Evolutionary conservation across 1,284 basidiomycete species (phyloP).

Genomic region (Lentinula novae-zelandiae): DNA sequence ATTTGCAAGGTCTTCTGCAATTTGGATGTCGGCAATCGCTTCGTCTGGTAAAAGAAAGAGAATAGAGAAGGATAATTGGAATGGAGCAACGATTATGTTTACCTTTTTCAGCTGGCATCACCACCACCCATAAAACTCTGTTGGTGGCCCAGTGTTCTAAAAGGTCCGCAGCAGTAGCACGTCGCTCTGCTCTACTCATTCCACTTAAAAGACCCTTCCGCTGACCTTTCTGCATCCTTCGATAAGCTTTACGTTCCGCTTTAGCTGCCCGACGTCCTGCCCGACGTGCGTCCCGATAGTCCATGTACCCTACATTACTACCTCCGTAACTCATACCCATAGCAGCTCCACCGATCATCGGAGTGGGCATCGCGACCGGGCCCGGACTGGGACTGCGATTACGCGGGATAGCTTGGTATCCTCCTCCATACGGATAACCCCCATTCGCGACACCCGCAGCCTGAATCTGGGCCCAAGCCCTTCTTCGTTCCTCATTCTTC

Average conservation of each 20-base stretch:
- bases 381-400: neutral
- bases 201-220: neutral
- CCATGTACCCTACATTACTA: neutral
- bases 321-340: neutral
- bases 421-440: neutral
- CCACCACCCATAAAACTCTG: slow-evolving; percentile 21
- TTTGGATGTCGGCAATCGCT: slow-evolving; percentile 17
- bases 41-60: slow-evolving; percentile 10
- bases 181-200: slow-evolving; percentile 9
- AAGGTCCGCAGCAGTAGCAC: slow-evolving; percentile 19
- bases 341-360: slow-evolving; percentile 1
- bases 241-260: slow-evolving; percentile 1
- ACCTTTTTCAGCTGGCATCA: slow-evolving; percentile 20
- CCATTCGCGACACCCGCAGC: neutral
- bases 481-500: slow-evolving; percentile 13
- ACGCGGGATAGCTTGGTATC: neutral
- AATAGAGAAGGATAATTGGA: neutral
- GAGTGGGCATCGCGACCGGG: neutral
- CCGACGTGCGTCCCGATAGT: neutral
- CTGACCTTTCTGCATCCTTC: slow-evolving; percentile 5
- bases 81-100: neutral
- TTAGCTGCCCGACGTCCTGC: neutral
- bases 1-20: slow-evolving; percentile 14
- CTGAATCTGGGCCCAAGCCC: slow-evolving; percentile 14
- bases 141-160: slow-evolving; percentile 19